Evolutionary conservation across 345 rosid species (phyloP), one percentile per base, ranked within the genome.

Genomic region (Litchi chinensis): DNA sequence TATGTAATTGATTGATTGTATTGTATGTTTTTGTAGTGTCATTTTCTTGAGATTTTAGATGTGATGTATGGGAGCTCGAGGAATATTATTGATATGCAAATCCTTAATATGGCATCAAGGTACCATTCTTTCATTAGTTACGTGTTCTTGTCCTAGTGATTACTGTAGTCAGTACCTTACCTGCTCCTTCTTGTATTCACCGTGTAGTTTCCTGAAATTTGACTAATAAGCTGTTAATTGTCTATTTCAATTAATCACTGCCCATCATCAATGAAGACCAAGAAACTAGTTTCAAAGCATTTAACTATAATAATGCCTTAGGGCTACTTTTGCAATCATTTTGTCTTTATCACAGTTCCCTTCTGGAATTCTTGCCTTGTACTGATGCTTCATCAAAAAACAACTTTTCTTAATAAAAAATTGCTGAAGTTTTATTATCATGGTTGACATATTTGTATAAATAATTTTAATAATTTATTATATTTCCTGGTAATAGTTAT

Each of bases 1-100:
- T 26, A 64, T 18, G 70, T 73, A 73, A 70, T 71, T 80, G 76
- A 74, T 66, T 65, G 32, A 46, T 65, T 64, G 9, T 8, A 21
- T 15, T 62, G 0, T 43, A 21, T 70, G 65, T 24, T 79, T 50
- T 76, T 89, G 86, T 80, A 95, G 98, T 76, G 84, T 70, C 92
- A 90, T 85, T 93, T 91, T 85, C 89, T 95, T 71, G 90, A 93
- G 85, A 88, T 90, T 81, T 84, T 93, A 79, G 98, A 95, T 85
- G 84, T 87, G 73, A 86, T 91, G 90, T 82, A 86, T 81, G 98
- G 97, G 86, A 85, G 81, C 81, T 83, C 92, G 60, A 81, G 86
- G 79, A 88, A 77, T 79, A 82, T 72, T 73, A 84, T 93, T 76
- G 89, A 88, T 77, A 82, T 86, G 89, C 91, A 90, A 67, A 91